These are phyloP conservation scores for Ogataea polymorpha DNA, from an alignment of 805 yeast species.

Conservation along the genomic window DNA sequence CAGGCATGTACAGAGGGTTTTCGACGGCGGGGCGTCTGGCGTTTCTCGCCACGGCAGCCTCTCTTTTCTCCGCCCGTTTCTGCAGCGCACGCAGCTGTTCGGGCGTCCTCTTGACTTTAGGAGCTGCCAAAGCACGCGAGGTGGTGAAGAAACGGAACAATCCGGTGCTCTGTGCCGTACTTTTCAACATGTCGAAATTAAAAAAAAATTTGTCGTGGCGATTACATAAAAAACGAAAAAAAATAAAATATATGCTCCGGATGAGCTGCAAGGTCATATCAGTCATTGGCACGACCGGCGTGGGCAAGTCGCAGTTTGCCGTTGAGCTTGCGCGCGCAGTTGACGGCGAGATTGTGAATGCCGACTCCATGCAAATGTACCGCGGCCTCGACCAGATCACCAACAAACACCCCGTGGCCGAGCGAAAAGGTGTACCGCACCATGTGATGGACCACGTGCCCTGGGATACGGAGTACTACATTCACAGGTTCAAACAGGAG, in stretches of 20 bases:
- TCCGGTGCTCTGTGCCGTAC: background rate
- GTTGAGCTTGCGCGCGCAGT: conserved; percentile 73
- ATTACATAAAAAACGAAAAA: conserved; percentile 4
- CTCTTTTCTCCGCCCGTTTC: conserved; percentile 27
- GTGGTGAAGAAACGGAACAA: conserved; percentile 5
- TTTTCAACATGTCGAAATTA: conserved; percentile 4
- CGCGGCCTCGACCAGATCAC: conserved; percentile 70
- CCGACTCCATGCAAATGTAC: conserved; percentile 97
- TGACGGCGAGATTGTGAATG: conserved; percentile 89
- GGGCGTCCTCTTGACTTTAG: conserved; percentile 27
- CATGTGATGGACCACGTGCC: conserved; percentile 82
- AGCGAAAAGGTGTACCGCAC: conserved; percentile 72
- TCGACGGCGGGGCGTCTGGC: conserved; percentile 42
- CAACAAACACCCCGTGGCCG: conserved; percentile 84
- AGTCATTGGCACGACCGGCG: conserved; percentile 84
- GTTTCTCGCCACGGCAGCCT: conserved; percentile 26
- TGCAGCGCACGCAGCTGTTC: conserved; percentile 20
- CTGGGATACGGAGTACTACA: conserved; percentile 79
- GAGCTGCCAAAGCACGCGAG: conserved; percentile 8
- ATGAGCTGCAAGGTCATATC: conserved; percentile 24
- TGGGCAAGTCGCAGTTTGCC: conserved; percentile 87
- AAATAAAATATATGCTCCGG: conserved; percentile 4
- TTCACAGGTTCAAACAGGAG: conserved; percentile 74
- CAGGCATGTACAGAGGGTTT: conserved; percentile 66
- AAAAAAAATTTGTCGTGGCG: conserved; percentile 3